A percentile compares a stretch with the other conserved stretches of the same genome.
Evolutionary conservation across 768 basidiomycete genomes (phyloP).

Genomic region (Postia placenta): DNA sequence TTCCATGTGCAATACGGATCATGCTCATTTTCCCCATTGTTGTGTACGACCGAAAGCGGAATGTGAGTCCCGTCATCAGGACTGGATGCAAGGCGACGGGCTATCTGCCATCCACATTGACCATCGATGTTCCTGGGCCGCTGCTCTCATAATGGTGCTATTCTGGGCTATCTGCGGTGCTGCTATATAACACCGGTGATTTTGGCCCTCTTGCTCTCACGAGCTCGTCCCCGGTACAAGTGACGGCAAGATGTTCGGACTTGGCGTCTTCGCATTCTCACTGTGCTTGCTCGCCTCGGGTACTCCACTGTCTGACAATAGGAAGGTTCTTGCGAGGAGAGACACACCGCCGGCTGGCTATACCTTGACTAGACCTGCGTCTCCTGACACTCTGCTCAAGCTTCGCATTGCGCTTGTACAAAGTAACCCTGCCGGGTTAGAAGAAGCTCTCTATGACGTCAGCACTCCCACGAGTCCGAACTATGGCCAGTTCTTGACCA

Average conservation of each 20-base stretch:
- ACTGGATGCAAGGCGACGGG: too few relatives aligned
- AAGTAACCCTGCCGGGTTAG: constrained; percentile 28
- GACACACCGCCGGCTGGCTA: constrained; percentile 17
- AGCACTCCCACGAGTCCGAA: constrained; percentile 27
- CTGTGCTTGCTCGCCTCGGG: constrained; percentile 11
- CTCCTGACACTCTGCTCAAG: constrained; percentile 22
- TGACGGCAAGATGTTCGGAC: not conserved
- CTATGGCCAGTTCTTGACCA: constrained; percentile 33
- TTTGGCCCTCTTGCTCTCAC: too few relatives aligned
- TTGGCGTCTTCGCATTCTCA: not conserved
- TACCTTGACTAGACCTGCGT: constrained; percentile 17
- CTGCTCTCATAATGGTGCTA: too few relatives aligned
- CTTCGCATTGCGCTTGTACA: constrained; percentile 30
- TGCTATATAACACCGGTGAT: too few relatives aligned
- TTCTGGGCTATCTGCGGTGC: too few relatives aligned
- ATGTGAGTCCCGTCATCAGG: too few relatives aligned
- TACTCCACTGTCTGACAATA: constrained; percentile 9
- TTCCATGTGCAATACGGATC: too few relatives aligned
- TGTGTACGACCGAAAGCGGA: too few relatives aligned
- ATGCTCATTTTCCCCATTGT: too few relatives aligned
- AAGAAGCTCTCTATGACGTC: constrained; percentile 27
- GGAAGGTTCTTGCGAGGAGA: constrained; percentile 18
- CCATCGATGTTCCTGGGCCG: too few relatives aligned
- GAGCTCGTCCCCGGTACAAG: too few relatives aligned
- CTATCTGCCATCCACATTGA: too few relatives aligned